Evolutionary conservation across 2,329 filamentous ascomycete genomes (phyloP).

Genomic region (Magnaporthiopsis incrustans): DNA sequence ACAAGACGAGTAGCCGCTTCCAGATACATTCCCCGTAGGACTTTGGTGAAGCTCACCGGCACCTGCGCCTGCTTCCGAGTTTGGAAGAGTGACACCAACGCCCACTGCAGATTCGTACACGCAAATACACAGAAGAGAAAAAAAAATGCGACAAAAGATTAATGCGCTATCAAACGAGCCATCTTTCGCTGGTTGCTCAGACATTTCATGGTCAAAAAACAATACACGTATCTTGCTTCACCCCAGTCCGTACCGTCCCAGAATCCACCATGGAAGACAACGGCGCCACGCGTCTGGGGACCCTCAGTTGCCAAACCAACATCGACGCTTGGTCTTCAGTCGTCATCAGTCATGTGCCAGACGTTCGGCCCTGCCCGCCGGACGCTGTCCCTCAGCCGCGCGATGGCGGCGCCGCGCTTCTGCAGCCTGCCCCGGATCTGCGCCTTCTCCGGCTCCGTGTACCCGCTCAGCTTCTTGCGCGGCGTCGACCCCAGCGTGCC

Average conservation of each 20-base stretch:
- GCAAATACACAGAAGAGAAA: neutral
- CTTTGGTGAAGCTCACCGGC: no score
- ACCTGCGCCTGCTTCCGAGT: no score
- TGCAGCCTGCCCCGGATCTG: slow-evolving; percentile 45
- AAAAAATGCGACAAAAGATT: neutral
- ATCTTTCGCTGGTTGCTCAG: neutral
- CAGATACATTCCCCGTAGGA: no score
- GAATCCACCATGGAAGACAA: neutral
- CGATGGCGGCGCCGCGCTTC: slow-evolving; percentile 21
- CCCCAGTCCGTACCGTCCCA: neutral
- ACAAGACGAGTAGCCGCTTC: no score
- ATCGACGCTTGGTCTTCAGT: neutral
- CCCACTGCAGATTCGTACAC: no score
- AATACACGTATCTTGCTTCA: neutral
- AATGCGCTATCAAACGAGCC: neutral
- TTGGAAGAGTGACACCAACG: no score
- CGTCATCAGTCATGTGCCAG: slow-evolving; percentile 14
- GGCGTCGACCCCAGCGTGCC: slow-evolving; percentile 42
- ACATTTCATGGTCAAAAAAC: neutral
- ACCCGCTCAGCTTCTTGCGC: slow-evolving; percentile 55
- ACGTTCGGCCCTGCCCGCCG: slow-evolving; percentile 33
- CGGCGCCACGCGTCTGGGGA: no score
- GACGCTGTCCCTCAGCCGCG: slow-evolving; percentile 18
- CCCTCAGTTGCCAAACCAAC: no score
- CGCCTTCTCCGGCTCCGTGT: slow-evolving; percentile 50